Base-by-base conservation (phyloP, 495 filamentous ascomycete genomes). In the Penicillium lagena region DNA sequence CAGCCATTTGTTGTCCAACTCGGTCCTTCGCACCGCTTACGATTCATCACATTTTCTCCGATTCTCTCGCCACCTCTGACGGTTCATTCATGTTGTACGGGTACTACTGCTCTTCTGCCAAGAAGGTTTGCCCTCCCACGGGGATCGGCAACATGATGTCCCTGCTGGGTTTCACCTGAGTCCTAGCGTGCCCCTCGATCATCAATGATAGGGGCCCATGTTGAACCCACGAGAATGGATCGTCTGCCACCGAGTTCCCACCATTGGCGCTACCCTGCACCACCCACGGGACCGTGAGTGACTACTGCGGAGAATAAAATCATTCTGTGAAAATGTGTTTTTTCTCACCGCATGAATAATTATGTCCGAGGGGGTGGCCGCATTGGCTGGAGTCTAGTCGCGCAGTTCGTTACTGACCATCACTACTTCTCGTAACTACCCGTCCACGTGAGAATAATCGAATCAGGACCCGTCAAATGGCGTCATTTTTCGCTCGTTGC, bases 221-320 rank as follows among this genome's bases (percentile, higher is more conserved):
- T 49, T 52, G 48, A 55, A 43, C 37, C 51, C 53, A 49, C 47
- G 49, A 51, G 50, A 63, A 65, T 60, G 58, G 61, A 60, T 68
- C 63, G 52, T 54, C 57, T 46, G 47, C 52, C 48, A 39, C 30
- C 50, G 43, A 47, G 27, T 41, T 42, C 40, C 38, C 45, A 29
- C 41, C 10, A 33, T 47, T 37, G 31, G 30, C 31, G 38, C 40
- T 39, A 43, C 29, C 33, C 43, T 48, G 55, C 56, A 52, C 59
- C 60, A 6, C 22, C 22, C 22, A 22, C 22, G 0, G 22, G 22
- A 22, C 17, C 22, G 22, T 6, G 22, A 22, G 22, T 22, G 22
- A 22, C 22, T 6, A 22, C 22, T 22, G 22, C 22, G 22, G 22
- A 22, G 22, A 22, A 6, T 22, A 22, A 22, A 22, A 22, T 22